A percentile compares a stretch with the other conserved stretches of the same genome.
These are phyloP conservation scores for Fusarium armeniacum DNA, from an alignment of 2,329 filamentous ascomycete genomes.

Conservation along the genomic window DNA sequence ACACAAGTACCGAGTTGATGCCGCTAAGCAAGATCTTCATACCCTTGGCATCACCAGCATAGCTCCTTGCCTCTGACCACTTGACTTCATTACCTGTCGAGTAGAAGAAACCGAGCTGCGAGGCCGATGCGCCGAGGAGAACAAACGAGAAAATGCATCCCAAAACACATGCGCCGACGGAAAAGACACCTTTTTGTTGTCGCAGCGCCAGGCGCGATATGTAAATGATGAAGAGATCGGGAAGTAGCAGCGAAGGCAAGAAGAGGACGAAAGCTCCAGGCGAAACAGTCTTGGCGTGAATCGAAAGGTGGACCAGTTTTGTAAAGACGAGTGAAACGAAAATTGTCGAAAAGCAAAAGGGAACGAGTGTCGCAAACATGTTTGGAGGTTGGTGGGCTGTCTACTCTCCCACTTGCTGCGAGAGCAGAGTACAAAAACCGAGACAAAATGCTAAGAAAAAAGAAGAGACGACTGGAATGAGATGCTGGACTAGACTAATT, in stretches of 20 bases:
- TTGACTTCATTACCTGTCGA: slow-evolving; percentile 52
- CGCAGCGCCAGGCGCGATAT: slow-evolving; percentile 50
- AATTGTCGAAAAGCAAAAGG: slow-evolving; percentile 52
- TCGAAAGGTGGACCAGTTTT: slow-evolving; percentile 51
- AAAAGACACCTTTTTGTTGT: slow-evolving; percentile 46
- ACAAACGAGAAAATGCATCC: slow-evolving; percentile 50
- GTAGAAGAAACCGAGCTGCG: slow-evolving; percentile 53
- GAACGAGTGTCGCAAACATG: slow-evolving; percentile 46
- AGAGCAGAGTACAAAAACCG: background rate
- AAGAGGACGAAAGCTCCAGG: slow-evolving; percentile 47
- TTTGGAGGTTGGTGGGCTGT: slow-evolving; percentile 4
- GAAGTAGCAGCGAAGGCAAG: slow-evolving; percentile 51
- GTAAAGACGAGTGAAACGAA: slow-evolving; percentile 49
- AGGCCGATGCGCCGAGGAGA: slow-evolving; percentile 50
- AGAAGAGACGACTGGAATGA: background rate
- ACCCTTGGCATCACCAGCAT: slow-evolving; percentile 51
- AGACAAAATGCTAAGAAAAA: background rate
- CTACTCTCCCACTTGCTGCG: background rate
- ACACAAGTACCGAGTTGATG: slow-evolving; percentile 44
- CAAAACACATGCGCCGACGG: slow-evolving; percentile 42
- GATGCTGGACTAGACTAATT: background rate
- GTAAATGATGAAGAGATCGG: slow-evolving; percentile 48
- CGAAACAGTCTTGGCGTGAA: slow-evolving; percentile 49
- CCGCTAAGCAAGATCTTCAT: slow-evolving; percentile 54
- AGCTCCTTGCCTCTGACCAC: slow-evolving; percentile 51